phyloP scores from a whole-genome alignment of 2,329 filamentous ascomycete genomes.

The Hortaea werneckii region DNA sequence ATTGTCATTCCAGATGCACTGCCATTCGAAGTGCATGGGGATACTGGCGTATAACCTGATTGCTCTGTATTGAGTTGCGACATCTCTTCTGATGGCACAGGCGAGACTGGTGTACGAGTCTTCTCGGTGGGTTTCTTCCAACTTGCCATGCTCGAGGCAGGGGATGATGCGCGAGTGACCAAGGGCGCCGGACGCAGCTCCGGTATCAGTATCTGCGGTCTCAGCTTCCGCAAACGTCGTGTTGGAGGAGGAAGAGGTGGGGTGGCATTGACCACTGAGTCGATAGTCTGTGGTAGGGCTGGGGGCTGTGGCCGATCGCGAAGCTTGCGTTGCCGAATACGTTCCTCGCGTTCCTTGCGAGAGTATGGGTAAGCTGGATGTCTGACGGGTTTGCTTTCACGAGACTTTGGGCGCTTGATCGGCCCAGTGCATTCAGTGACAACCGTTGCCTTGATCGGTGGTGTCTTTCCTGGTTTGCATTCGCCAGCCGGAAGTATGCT shows the following conservation, averaged over 20 bases:
- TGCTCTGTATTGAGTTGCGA: constrained; percentile 13
- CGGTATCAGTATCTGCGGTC: constrained; percentile 23
- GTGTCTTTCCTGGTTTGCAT: constrained; percentile 14
- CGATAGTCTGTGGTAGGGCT: constrained; percentile 12
- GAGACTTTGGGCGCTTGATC: constrained; percentile 22
- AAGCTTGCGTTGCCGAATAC: constrained; percentile 23
- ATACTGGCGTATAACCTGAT: constrained; percentile 18
- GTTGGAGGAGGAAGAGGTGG: constrained; percentile 7
- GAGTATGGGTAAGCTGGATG: constrained; percentile 10
- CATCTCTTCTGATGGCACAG: constrained; percentile 15
- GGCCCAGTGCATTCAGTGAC: constrained; percentile 25
- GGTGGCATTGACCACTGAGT: constrained; percentile 17
- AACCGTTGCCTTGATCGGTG: constrained; percentile 18
- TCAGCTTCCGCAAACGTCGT: constrained; percentile 19
- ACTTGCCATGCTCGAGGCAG: constrained; percentile 19
- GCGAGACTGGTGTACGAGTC: constrained; percentile 18
- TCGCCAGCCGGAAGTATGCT: constrained; percentile 17
- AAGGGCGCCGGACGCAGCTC: constrained; percentile 16
- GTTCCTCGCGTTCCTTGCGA: constrained; percentile 22
- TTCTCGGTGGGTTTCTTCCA: constrained; percentile 20
- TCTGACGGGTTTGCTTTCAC: constrained; percentile 9
- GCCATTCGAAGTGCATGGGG: constrained; percentile 12
- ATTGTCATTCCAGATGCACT: constrained; percentile 11
- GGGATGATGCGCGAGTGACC: constrained; percentile 16
- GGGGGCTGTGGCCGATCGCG: constrained; percentile 22